Evolutionary conservation across 2,329 filamentous ascomycete species (phyloP).

Genomic region (Coniochaeta sp.): DNA sequence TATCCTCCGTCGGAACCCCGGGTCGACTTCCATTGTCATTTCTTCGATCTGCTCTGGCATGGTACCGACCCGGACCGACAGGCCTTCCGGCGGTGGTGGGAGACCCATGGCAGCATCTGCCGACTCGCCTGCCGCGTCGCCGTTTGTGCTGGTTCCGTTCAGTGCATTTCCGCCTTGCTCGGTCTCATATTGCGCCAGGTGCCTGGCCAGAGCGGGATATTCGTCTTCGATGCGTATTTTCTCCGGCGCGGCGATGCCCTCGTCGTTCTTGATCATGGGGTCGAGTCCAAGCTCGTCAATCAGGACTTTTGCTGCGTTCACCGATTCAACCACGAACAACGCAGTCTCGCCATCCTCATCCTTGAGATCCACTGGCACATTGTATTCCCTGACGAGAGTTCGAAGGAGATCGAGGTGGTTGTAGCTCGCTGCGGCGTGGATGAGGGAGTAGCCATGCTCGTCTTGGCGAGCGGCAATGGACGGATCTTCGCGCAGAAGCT

Average conservation of each 20-base stretch:
- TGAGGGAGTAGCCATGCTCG: constrained; percentile 84
- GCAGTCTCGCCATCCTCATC: constrained; percentile 93
- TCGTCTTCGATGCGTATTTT: constrained; percentile 71
- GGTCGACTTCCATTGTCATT: constrained; percentile 59
- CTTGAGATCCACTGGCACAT: constrained; percentile 69
- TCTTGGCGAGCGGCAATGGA: constrained; percentile 75
- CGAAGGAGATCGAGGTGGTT: constrained; percentile 76
- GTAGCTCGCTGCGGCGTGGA: constrained; percentile 92
- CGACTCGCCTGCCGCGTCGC: constrained; percentile 13
- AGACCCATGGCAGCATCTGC: constrained; percentile 29
- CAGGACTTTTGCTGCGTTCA: constrained; percentile 68
- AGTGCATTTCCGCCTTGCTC: constrained; percentile 4
- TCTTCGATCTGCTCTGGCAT: constrained; percentile 53
- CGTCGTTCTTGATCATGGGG: constrained; percentile 54
- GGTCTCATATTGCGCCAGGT: constrained; percentile 41
- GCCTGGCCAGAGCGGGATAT: constrained; percentile 66
- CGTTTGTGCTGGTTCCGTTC: background rate
- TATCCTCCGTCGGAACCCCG: constrained; percentile 77
- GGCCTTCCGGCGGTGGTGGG: constrained; percentile 64
- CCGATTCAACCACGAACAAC: constrained; percentile 83
- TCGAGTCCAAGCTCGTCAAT: constrained; percentile 78
- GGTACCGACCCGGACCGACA: constrained; percentile 70
- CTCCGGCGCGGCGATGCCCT: constrained; percentile 73
- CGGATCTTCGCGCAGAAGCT: constrained; percentile 66
- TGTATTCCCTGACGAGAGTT: constrained; percentile 65